Evolutionary conservation across 371 early-diverging fungal genomes (phyloP).

Genomic region (Mortierella sp.): DNA sequence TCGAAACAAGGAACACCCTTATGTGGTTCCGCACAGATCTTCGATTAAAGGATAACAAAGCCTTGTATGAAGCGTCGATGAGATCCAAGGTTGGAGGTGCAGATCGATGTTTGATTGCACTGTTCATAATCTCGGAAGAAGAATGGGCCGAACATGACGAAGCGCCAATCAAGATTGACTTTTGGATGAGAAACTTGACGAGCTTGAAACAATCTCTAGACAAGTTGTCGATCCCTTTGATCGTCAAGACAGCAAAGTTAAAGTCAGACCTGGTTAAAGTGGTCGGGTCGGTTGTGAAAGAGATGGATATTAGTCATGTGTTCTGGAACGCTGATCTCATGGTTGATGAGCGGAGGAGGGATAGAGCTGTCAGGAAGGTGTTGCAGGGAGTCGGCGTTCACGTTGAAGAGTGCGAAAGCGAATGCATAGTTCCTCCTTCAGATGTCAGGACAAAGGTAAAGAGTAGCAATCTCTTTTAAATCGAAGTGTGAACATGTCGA

Average conservation of each 20-base stretch:
- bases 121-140: conserved; percentile 66
- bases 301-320: conserved; percentile 41
- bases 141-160: conserved; percentile 70
- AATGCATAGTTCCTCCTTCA: conserved; percentile 67
- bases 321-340: conserved; percentile 43
- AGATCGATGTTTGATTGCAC: conserved; percentile 42
- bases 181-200: conserved; percentile 62
- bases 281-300: conserved; percentile 21
- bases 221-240: conserved; percentile 63
- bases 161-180: conserved; percentile 67
- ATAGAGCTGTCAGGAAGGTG: conserved; percentile 20
- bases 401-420: conserved; percentile 61
- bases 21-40: conserved; percentile 70
- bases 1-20: conserved; percentile 44
- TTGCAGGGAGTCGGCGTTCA: conserved; percentile 10
- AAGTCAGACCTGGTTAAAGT: conserved; percentile 44
- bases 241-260: conserved; percentile 46
- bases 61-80: conserved; percentile 56
- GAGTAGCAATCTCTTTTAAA: not conserved
- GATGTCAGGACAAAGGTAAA: conserved; percentile 59
- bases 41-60: conserved; percentile 61
- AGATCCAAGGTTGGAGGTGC: conserved; percentile 38
- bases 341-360: conserved; percentile 54
- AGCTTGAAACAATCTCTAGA: conserved; percentile 54
- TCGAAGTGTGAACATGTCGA: not conserved